Percentiles rank a stretch among this genome's conserved stretches.
phyloP scores from a whole-genome alignment of 73 alveolate species.

The Tetrahymena malaccensis region DNA sequence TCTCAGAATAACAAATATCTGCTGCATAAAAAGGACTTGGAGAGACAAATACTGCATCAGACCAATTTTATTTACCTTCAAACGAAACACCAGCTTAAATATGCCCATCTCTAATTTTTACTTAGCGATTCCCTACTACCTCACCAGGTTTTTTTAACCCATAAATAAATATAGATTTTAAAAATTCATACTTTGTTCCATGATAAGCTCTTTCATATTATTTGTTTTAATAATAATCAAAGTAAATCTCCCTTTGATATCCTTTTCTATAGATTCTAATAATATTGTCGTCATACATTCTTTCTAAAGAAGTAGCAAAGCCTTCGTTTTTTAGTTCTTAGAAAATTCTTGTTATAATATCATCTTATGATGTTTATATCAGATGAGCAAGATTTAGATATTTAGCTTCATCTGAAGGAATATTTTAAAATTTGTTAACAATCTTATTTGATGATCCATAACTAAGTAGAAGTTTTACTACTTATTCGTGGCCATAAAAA shows the following conservation, averaged over 20 bases:
- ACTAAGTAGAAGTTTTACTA: too few species aligned
- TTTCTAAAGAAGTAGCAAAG: not conserved
- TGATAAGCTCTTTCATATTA: not conserved
- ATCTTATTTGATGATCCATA: not conserved
- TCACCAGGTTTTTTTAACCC: conserved; percentile 3
- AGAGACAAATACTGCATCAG: not conserved
- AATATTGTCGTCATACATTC: not conserved
- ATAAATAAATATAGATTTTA: not conserved
- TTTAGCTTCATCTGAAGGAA: not conserved
- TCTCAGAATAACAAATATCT: not conserved
- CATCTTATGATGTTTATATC: not conserved
- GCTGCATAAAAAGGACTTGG: conserved; percentile 28
- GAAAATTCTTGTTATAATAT: not conserved
- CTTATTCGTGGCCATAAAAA: too few species aligned
- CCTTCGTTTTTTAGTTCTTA: not conserved
- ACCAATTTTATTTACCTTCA: conserved; percentile 1
- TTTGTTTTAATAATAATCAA: not conserved
- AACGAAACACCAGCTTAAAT: not conserved
- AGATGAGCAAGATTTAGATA: not conserved
- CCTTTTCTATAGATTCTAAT: not conserved
- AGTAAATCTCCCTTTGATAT: not conserved
- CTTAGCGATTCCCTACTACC: not conserved
- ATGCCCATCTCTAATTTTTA: not conserved
- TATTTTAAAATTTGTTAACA: not conserved
- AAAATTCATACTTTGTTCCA: not conserved